Conservation (phyloP, 1,139 yeast species). For the Pichia sp. region DNA sequence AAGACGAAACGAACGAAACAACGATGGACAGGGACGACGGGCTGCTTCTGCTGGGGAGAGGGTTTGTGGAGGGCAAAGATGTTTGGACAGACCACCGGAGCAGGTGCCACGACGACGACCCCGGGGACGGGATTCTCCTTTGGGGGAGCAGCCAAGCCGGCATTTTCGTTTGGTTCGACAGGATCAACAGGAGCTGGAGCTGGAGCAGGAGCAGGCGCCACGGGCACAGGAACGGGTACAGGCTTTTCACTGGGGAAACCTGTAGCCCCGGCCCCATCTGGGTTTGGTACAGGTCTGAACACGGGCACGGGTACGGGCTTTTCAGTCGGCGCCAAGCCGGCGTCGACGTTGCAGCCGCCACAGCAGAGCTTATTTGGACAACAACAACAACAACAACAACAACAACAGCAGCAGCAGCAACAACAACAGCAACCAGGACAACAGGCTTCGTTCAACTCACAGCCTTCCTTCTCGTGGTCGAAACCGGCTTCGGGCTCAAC, state of each 20-base stretch:
- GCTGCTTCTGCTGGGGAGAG: not conserved
- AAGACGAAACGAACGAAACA: not conserved
- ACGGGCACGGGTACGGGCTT: not conserved
- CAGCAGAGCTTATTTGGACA: conserved; percentile 5
- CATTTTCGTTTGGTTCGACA: conserved; percentile 42
- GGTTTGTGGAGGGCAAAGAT: conserved; percentile 1
- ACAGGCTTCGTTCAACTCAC: conserved; percentile 37
- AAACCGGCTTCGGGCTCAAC: conserved; percentile 1
- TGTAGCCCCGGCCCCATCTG: not conserved
- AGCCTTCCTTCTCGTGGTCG: conserved; percentile 46
- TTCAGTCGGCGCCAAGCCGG: conserved; percentile 1
- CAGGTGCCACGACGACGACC: conserved; percentile 6
- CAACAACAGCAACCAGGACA: conserved; percentile 6
- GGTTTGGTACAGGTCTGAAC: not conserved
- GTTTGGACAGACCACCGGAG: conserved; percentile 14
- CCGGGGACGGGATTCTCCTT: conserved; percentile 25
- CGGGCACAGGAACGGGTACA: not conserved
- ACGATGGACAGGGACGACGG: not conserved
- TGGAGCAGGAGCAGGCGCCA: not conserved
- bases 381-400: conserved; percentile 20
- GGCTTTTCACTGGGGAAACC: not conserved
- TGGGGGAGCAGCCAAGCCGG: conserved; percentile 18
- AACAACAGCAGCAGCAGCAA: conserved; percentile 28
- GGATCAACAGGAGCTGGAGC: conserved; percentile 26
- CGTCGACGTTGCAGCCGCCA: conserved; percentile 13